These are phyloP conservation scores for Pythium plurisporium DNA, from an alignment of 352 stramenopile species.

Conservation along the genomic window DNA sequence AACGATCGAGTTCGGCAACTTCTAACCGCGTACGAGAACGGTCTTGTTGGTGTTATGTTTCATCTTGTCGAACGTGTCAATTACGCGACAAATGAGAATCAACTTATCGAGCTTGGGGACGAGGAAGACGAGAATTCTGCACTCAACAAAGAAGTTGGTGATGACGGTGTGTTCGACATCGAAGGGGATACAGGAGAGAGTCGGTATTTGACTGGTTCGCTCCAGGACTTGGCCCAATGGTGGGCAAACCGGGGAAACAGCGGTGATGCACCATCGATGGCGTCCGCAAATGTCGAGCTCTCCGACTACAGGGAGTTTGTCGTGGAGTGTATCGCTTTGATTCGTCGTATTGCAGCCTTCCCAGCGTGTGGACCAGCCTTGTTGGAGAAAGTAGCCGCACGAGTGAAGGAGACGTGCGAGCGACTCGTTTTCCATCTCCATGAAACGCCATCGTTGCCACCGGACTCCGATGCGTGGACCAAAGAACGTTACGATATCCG, in stretches of 20 bases:
- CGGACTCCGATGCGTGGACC: conserved; percentile 15
- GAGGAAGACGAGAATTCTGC: conserved; percentile 22
- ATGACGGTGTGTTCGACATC: conserved; percentile 34
- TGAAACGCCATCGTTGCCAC: conserved; percentile 16
- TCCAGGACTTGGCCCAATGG: conserved; percentile 70
- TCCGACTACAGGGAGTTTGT: conserved; percentile 30
- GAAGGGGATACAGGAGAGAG: conserved; percentile 21
- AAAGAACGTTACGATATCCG: conserved; percentile 23
- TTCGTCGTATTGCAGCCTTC: conserved; percentile 26
- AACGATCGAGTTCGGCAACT: conserved; percentile 46
- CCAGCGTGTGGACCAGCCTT: conserved; percentile 20
- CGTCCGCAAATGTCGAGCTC: conserved; percentile 20
- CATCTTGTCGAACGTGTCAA: conserved; percentile 68
- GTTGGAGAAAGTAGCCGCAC: conserved; percentile 14
- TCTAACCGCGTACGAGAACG: conserved; percentile 62
- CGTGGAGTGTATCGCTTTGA: conserved; percentile 30
- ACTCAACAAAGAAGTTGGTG: conserved; percentile 31
- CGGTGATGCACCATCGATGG: conserved; percentile 11
- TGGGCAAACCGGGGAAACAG: conserved; percentile 37
- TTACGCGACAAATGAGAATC: conserved; percentile 57
- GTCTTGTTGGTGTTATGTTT: conserved; percentile 69
- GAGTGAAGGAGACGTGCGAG: conserved; percentile 17
- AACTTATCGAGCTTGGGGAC: conserved; percentile 61
- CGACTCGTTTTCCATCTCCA: conserved; percentile 19
- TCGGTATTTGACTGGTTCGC: conserved; percentile 45